Conservation (phyloP, 2,329 filamentous ascomycete species). For the Penicillium freii region DNA sequence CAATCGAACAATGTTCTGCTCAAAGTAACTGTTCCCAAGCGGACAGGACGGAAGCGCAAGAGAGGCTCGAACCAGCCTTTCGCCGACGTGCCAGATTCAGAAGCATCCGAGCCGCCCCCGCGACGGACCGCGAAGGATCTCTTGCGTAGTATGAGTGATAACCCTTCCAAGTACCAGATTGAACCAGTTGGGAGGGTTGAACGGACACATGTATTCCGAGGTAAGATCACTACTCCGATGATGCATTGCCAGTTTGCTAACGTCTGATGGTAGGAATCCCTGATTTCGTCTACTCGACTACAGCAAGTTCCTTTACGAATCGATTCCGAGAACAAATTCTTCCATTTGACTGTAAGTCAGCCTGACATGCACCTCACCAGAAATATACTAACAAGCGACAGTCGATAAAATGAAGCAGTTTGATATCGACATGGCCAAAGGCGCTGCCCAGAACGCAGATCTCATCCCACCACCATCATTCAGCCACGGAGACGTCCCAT, state of each 20-base stretch:
- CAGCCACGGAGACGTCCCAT: slow-evolving; percentile 70
- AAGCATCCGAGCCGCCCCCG: slow-evolving; percentile 17
- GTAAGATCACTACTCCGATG: slow-evolving; percentile 37
- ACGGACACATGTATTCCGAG: slow-evolving; percentile 82
- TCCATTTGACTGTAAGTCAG: slow-evolving; percentile 63
- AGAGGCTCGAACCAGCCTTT: slow-evolving; percentile 70
- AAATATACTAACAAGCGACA: slow-evolving; percentile 25
- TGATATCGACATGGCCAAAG: slow-evolving; percentile 62
- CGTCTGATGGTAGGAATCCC: slow-evolving; percentile 57
- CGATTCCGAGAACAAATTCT: slow-evolving; percentile 70
- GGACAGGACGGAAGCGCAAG: slow-evolving; percentile 83
- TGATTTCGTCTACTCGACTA: slow-evolving; percentile 80
- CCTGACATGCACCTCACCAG: neutral
- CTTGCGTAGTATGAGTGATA: slow-evolving; percentile 63
- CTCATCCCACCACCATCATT: slow-evolving; percentile 79
- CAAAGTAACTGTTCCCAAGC: slow-evolving; percentile 80
- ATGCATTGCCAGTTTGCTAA: neutral
- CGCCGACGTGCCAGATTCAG: slow-evolving; percentile 42
- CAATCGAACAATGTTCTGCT: slow-evolving; percentile 80
- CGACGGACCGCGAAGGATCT: slow-evolving; percentile 28
- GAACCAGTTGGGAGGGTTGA: slow-evolving; percentile 71
- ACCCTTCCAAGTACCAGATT: slow-evolving; percentile 63
- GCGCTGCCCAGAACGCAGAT: slow-evolving; percentile 60
- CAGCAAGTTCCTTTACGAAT: slow-evolving; percentile 65
- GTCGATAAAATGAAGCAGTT: slow-evolving; percentile 63